Conservation (phyloP, 108 stramenopile species). For the Nannochloropsis salina region DNA sequence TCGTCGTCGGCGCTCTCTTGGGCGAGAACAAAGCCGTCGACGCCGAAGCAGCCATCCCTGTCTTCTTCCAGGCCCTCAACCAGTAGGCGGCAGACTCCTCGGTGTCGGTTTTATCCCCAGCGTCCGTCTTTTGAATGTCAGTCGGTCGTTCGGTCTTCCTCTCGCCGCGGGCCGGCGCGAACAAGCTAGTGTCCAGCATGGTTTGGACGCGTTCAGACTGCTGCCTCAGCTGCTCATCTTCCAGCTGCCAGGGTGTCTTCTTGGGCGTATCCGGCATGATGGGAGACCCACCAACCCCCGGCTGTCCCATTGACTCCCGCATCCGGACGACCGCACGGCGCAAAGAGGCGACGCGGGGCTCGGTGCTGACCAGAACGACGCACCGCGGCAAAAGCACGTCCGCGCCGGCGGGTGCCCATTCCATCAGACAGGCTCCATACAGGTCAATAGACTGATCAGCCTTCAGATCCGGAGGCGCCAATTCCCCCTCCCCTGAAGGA, state of each 20-base stretch:
- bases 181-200: neutral
- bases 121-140: neutral
- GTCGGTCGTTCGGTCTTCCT: too few species aligned
- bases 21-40: neutral
- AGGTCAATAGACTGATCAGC: neutral
- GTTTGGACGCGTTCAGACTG: neutral
- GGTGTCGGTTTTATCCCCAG: neutral
- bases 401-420: neutral
- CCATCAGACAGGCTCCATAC: neutral
- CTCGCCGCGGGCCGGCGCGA: neutral
- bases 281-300: neutral
- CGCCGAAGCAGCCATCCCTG: neutral
- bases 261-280: slow-evolving; percentile 8
- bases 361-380: neutral
- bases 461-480: neutral
- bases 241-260: slow-evolving; percentile 17
- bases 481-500: neutral
- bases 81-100: neutral
- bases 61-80: neutral
- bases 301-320: neutral
- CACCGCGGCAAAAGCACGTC: neutral
- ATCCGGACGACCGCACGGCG: neutral
- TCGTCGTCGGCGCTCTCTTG: neutral
- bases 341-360: neutral
- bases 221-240: slow-evolving; percentile 16